phyloP scores from a whole-genome alignment of 768 basidiomycete genomes.

The Lentinula lateritia region DNA sequence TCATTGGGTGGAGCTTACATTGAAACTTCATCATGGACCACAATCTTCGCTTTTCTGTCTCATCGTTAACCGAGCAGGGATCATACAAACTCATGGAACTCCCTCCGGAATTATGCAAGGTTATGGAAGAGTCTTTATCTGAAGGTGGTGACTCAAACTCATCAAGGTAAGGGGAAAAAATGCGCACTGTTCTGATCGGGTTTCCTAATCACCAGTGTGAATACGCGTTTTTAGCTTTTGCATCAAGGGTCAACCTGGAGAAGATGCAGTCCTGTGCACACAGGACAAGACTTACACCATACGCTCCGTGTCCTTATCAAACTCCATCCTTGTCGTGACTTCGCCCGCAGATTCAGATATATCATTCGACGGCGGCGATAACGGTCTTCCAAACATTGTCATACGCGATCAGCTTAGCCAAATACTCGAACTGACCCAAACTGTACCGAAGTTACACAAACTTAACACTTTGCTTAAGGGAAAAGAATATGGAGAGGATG shows the following conservation, averaged over 20 bases:
- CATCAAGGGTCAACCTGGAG: constrained; percentile 76
- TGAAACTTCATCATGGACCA: constrained; percentile 22
- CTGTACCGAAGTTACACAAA: constrained; percentile 73
- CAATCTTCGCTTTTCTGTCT: constrained; percentile 48
- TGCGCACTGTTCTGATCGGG: constrained; percentile 10
- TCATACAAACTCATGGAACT: constrained; percentile 72
- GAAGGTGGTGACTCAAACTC: constrained; percentile 21
- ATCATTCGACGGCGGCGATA: constrained; percentile 27
- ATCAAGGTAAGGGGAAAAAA: constrained; percentile 3
- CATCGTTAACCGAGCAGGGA: constrained; percentile 41
- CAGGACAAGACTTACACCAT: constrained; percentile 72
- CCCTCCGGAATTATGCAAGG: constrained; percentile 57
- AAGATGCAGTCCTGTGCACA: constrained; percentile 91
- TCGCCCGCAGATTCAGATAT: constrained; percentile 27
- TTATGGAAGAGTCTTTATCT: constrained; percentile 47
- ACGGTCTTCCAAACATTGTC: constrained; percentile 30
- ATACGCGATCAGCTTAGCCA: constrained; percentile 81
- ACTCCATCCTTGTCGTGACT: constrained; percentile 75
- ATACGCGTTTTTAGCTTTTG: constrained; percentile 41
- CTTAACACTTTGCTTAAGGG: constrained; percentile 57
- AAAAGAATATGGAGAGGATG: constrained; percentile 66
- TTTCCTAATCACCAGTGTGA: constrained; percentile 1
- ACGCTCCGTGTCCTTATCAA: constrained; percentile 85
- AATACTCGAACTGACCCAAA: constrained; percentile 74
- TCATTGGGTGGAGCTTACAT: too few relatives aligned